phyloP scores from a whole-genome alignment of 1,284 basidiomycete species.

The Cryptococcus wingfieldii region DNA sequence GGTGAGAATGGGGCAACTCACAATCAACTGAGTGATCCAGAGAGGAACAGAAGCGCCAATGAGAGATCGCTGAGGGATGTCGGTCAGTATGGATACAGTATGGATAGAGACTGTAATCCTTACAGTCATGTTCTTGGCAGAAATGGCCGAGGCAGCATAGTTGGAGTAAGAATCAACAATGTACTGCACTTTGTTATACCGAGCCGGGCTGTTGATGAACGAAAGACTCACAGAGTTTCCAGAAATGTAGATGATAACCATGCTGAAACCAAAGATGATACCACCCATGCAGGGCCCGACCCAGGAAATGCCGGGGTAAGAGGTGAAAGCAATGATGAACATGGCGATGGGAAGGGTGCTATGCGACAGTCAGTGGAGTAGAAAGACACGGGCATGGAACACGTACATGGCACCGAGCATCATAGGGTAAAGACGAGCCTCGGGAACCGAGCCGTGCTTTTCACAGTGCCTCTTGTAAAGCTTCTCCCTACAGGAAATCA shows the following conservation, averaged over 20 bases:
- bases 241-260: slow-evolving; percentile 43
- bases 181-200: slow-evolving; percentile 8
- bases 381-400: too few relatives aligned
- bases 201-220: neutral
- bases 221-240: slow-evolving; percentile 34
- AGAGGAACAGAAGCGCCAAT: slow-evolving; percentile 47
- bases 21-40: slow-evolving; percentile 33
- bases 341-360: slow-evolving; percentile 46
- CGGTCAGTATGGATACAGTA: neutral
- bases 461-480: slow-evolving; percentile 23
- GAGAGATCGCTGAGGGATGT: slow-evolving; percentile 37
- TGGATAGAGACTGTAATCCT: neutral
- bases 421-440: slow-evolving; percentile 38
- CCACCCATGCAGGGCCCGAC: slow-evolving; percentile 35
- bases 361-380: neutral
- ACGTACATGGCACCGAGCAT: slow-evolving; percentile 28
- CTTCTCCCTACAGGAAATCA: slow-evolving; percentile 16
- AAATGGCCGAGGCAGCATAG: slow-evolving; percentile 45
- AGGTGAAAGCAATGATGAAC: slow-evolving; percentile 48
- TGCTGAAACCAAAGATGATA: slow-evolving; percentile 38
- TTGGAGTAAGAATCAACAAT: slow-evolving; percentile 31
- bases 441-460: slow-evolving; percentile 12
- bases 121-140: slow-evolving; percentile 52
- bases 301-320: slow-evolving; percentile 33
- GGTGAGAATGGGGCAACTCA: slow-evolving; percentile 9